Base-by-base conservation (phyloP, 208 protist species). In the Leishmania tropica region DNA sequence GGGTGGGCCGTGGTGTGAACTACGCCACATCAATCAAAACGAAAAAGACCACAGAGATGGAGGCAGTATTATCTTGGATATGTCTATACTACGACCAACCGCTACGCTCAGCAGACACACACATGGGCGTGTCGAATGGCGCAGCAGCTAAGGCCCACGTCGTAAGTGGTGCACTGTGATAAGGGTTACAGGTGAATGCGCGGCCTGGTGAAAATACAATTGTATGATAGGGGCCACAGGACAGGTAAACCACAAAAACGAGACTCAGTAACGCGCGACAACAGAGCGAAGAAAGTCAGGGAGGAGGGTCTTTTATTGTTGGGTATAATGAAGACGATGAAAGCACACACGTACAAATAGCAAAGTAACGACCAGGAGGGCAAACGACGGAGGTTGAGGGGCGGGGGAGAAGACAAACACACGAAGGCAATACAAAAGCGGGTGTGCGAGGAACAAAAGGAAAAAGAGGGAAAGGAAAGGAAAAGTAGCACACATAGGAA, bases 1-100 rank as follows among this genome's bases (percentile, higher is more conserved):
- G 10, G 45, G 24, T 62, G 73, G 17, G 19, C 40, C 47, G 17
- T 76, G 45, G 24, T 47, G 73, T 31, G 28, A 62, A 45, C 47
- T 62, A 13, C 73, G 51, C 73, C 51, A 76, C 73, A 62, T 76
- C 73, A 56, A 10, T 15, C 48, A 62, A n/a, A 19, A 42, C 13
- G 13, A 31, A 76, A 17, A 56, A 37, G 24, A 15, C 56, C 19
- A 42, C 10, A 75, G 71, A 75, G 15, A 24, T 42, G n/a, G 40
- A 72, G 10, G 21, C 37, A 74, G 70, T 53, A 8, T 53, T 15
- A 37, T 31, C 70, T 74, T 51, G 42, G 45, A 28, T 51, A 76
- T 13, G 60, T n/a, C 28, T 28, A 58, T 56, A 62, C 73, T 45
- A 11, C 11, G n/a, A 76, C 24, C n/a, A 24, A 45, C 48, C n/a